Percentiles rank a stretch among this genome's conserved stretches.
Conservation (phyloP, 2,329 filamentous ascomycete species). For the Cladosporium halotolerans region DNA sequence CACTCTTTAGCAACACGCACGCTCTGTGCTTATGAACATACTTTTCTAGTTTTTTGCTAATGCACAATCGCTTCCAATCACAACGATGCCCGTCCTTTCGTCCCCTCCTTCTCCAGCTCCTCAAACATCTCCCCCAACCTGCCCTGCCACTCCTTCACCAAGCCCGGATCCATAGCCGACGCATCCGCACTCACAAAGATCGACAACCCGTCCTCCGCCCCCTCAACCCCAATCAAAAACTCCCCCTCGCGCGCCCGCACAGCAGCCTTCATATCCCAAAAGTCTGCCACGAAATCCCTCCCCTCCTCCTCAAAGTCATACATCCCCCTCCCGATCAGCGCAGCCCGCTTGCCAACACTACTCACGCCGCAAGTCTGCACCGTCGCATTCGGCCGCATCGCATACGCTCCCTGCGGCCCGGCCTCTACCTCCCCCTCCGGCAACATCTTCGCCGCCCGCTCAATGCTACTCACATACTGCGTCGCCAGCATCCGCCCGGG, state of each 20-base stretch:
- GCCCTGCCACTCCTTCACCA: slow-evolving; percentile 24
- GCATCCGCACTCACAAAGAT: slow-evolving; percentile 39
- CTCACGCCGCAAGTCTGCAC: slow-evolving; percentile 42
- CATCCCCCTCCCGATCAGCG: slow-evolving; percentile 21
- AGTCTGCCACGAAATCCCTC: slow-evolving; percentile 38
- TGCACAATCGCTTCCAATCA: background rate
- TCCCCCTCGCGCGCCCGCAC: slow-evolving; percentile 42
- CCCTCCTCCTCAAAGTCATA: slow-evolving; percentile 17
- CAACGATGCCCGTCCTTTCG: background rate
- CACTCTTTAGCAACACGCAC: background rate
- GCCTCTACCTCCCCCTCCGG: slow-evolving; percentile 23
- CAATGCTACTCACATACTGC: slow-evolving; percentile 37
- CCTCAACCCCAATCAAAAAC: slow-evolving; percentile 39
- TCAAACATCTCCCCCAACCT: slow-evolving; percentile 21
- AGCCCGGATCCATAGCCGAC: slow-evolving; percentile 23
- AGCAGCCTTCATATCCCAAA: slow-evolving; percentile 29
- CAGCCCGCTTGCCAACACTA: slow-evolving; percentile 34
- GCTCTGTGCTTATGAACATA: too few relatives aligned
- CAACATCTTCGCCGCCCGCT: slow-evolving; percentile 32
- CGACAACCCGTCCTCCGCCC: slow-evolving; percentile 32
- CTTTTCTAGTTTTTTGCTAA: too few relatives aligned
- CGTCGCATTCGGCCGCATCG: slow-evolving; percentile 25
- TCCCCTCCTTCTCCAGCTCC: slow-evolving; percentile 13
- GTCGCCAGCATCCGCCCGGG: slow-evolving; percentile 38
- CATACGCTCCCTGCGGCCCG: slow-evolving; percentile 35